Percentiles rank a stretch among this genome's conserved stretches.
Evolutionary conservation across 2,329 filamentous ascomycete species (phyloP).

Genomic region (Beauveria bassiana): DNA sequence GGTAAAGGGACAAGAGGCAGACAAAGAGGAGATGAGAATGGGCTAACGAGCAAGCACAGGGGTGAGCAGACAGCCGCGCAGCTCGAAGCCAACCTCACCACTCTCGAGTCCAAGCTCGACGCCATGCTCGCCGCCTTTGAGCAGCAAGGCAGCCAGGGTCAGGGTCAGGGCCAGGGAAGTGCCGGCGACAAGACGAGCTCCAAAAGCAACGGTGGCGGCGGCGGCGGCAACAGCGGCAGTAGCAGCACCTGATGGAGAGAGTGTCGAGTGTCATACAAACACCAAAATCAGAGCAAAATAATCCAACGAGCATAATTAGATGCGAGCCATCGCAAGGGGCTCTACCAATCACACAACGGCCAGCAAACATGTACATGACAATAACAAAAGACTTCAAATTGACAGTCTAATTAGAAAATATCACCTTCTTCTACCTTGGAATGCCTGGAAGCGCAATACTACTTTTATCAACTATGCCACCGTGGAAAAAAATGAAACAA

Average conservation of each 20-base stretch:
- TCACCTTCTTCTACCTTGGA: neutral
- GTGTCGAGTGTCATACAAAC: no score
- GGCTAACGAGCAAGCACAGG: conserved; percentile 22
- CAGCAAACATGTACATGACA: neutral
- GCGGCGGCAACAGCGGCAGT: neutral
- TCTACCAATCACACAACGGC: neutral
- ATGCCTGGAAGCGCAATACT: neutral
- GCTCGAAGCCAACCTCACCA: conserved; percentile 45
- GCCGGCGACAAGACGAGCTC: neutral
- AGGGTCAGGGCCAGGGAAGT: neutral
- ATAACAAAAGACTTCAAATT: neutral
- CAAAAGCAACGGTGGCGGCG: neutral
- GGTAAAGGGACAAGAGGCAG: neutral
- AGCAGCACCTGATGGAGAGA: neutral
- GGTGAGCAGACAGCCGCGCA: conserved; percentile 47
- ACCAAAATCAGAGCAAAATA: no score
- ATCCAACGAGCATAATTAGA: neutral
- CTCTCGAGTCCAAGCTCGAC: conserved; percentile 48
- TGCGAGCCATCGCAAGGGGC: neutral
- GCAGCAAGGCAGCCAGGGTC: neutral
- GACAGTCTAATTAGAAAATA: neutral
- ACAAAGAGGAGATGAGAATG: neutral
- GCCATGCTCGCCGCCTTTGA: conserved; percentile 44
- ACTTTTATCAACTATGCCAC: neutral
- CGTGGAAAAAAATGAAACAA: neutral